Base-by-base conservation (phyloP, 805 yeast species). In the Candida endomychidarum region DNA sequence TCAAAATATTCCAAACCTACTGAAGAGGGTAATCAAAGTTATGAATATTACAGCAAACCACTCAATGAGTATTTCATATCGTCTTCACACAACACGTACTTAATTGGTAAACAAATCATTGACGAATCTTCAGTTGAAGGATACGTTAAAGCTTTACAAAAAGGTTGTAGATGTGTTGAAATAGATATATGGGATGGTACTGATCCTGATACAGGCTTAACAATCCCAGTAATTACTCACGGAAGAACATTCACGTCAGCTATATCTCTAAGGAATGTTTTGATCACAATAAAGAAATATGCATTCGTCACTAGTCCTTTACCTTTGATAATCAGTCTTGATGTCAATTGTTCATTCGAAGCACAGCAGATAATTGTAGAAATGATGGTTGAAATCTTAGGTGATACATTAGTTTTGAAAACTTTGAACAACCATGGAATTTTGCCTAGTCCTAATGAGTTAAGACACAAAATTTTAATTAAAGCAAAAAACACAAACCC, bases 141-240 rank as follows among this genome's bases (percentile, higher is more conserved):
- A 0, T 93, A 93, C 51, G 80, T 88, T 12, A 77, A 84, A 37
- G 93, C 87, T 0, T 65, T 93, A 35, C 96, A 89, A 57, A 76
- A 89, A 40, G 98, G 99, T 1, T 93, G 98, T 53, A 71, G 96
- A 32, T 90, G 96, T 47, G 72, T 93, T n/a, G 99, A 93, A 55
- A 80, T 93, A 28, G 99, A 93, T 60, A 72, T 93, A 15, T 93
- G 99, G 99, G 96, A 91, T 64, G 69, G 69, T 10, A 86, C 83
- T 16, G 80, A 76, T 23, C 34, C 35, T 7, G 59, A 45, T n/a
- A 56, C 63, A 4, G 45, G 38, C 9, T 90, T 83, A 0, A 17
- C 21, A 2, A 24, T 34, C 5, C 99, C 99, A 0, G 77, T 86
- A 0, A 96, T 93, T 0, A 83, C 85, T 20, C 99, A 93, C 60